Conservation (phyloP, 75 land plant genomes). For the Picea sitchensis region DNA sequence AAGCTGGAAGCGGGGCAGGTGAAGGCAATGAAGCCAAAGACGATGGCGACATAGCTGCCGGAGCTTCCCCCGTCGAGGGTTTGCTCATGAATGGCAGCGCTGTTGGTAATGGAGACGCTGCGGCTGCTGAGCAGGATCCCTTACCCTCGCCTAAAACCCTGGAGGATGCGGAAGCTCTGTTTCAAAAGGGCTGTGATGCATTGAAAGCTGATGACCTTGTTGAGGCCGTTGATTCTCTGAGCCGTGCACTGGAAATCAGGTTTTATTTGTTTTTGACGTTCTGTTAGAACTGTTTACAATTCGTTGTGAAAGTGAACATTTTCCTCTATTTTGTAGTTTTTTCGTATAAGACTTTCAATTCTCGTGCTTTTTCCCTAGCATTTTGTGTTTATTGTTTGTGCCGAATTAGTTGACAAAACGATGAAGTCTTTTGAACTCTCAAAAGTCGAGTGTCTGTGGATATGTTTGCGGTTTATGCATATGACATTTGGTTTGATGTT, state of each 20-base stretch:
- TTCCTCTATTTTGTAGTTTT: background rate
- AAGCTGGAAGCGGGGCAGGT: too few species aligned
- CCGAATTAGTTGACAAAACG: background rate
- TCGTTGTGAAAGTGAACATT: background rate
- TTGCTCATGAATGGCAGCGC: too few species aligned
- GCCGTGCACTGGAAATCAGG: conserved; percentile 93
- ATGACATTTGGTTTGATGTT: too few species aligned
- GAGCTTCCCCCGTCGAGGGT: too few species aligned
- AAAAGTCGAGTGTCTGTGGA: too few species aligned
- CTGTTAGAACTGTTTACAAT: background rate
- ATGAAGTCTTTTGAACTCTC: too few species aligned
- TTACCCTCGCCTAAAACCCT: conserved; percentile 10
- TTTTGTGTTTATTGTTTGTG: background rate
- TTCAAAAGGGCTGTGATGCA: conserved; percentile 38
- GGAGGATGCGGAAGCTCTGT: conserved; percentile 35
- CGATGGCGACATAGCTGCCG: too few species aligned
- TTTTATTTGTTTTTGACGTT: conserved; percentile 8
- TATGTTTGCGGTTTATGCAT: too few species aligned
- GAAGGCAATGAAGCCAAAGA: too few species aligned
- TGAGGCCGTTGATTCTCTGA: conserved; percentile 74
- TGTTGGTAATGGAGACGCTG: too few species aligned
- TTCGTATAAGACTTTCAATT: background rate
- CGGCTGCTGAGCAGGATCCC: too few species aligned
- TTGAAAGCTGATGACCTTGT: conserved; percentile 43
- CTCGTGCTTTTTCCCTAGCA: background rate